These are phyloP conservation scores for Blepharisma japonicum DNA, from an alignment of 73 alveolate genomes.

Conservation along the genomic window DNA sequence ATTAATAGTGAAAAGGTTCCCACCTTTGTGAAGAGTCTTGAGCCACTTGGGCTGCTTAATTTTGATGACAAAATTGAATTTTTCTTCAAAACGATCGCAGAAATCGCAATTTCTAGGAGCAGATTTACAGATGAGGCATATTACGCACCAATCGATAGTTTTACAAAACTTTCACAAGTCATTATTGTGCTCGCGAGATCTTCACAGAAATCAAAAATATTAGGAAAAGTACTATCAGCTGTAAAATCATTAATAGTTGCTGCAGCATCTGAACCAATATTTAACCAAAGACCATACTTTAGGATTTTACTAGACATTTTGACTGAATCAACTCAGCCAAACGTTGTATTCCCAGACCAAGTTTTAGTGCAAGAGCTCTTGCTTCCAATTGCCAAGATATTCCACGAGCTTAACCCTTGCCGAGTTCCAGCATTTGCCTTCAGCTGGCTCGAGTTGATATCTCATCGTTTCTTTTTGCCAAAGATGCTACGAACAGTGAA, in stretches of 20 bases:
- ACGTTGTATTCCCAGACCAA: not conserved
- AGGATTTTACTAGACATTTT: slow-evolving; percentile 10
- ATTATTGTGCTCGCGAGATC: not conserved
- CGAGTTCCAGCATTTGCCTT: slow-evolving; percentile 92
- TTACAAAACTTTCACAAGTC: slow-evolving; percentile 14
- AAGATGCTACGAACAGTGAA: slow-evolving; percentile 41
- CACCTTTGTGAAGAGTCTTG: slow-evolving; percentile 34
- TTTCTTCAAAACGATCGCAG: slow-evolving; percentile 43
- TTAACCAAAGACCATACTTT: slow-evolving; percentile 20
- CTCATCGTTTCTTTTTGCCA: slow-evolving; percentile 85
- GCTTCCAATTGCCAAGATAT: slow-evolving; percentile 72
- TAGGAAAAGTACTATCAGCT: not conserved
- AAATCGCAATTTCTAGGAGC: slow-evolving; percentile 37
- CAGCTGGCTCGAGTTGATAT: slow-evolving; percentile 95
- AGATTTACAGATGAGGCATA: slow-evolving; percentile 13
- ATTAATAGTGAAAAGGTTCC: slow-evolving; percentile 17
- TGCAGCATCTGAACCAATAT: not conserved
- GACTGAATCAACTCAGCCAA: slow-evolving; percentile 17
- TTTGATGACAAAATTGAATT: slow-evolving; percentile 31
- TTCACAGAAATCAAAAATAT: not conserved
- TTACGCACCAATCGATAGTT: slow-evolving; percentile 36
- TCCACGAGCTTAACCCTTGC: slow-evolving; percentile 79
- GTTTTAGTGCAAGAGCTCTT: slow-evolving; percentile 11
- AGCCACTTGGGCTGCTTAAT: slow-evolving; percentile 28
- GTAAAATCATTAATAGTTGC: not conserved